Evolutionary conservation across 2,329 filamentous ascomycete species (phyloP).

Genomic region (Ceratocystis cacaofunesta): DNA sequence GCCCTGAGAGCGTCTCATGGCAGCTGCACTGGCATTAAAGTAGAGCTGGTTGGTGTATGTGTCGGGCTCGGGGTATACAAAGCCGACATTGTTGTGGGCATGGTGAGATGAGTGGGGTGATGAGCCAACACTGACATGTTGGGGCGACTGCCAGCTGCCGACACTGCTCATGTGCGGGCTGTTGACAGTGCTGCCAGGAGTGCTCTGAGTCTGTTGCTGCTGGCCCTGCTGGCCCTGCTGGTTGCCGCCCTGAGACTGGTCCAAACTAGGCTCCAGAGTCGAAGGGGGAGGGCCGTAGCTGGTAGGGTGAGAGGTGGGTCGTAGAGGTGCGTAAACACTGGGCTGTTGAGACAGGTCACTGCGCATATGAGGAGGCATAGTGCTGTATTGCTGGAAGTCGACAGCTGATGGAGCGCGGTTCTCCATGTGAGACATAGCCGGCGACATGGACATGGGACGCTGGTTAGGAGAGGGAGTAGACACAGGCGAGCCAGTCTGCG

Average conservation of each 20-base stretch:
- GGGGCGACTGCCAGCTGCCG: constrained; percentile 65
- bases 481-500: constrained; percentile 56
- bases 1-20: constrained; percentile 28
- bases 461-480: constrained; percentile 76
- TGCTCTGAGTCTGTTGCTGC: constrained; percentile 49
- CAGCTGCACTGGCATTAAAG: constrained; percentile 35
- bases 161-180: constrained; percentile 74
- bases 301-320: constrained; percentile 73
- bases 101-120: constrained; percentile 36
- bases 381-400: constrained; percentile 56
- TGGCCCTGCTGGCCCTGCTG: constrained; percentile 24
- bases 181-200: constrained; percentile 53
- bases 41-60: constrained; percentile 57
- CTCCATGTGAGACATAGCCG: constrained; percentile 43
- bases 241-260: constrained; percentile 33
- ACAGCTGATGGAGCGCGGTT: constrained; percentile 2
- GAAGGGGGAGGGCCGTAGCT: constrained; percentile 62
- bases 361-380: constrained; percentile 70
- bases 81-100: constrained; percentile 35
- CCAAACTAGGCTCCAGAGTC: constrained; percentile 71
- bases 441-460: constrained; percentile 64
- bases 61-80: constrained; percentile 75
- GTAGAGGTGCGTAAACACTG: constrained; percentile 43
- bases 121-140: constrained; percentile 24
- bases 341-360: constrained; percentile 58